These are phyloP conservation scores for Fusarium sp. DNA, from an alignment of 2,329 filamentous ascomycete species.

Conservation along the genomic window DNA sequence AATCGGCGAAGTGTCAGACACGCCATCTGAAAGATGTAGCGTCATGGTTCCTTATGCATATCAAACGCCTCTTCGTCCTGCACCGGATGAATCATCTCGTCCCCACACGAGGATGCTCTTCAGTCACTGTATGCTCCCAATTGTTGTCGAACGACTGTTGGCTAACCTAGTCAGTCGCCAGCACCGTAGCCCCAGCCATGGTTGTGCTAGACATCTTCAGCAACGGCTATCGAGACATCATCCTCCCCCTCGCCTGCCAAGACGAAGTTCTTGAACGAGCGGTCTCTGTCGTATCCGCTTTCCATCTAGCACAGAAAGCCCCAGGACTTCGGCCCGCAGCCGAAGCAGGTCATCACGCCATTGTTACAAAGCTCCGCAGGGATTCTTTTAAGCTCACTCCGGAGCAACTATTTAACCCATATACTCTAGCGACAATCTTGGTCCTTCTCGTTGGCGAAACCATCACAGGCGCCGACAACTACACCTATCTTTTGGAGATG, in stretches of 20 bases:
- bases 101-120: constrained; percentile 51
- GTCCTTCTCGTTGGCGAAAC: constrained; percentile 56
- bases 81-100: constrained; percentile 41
- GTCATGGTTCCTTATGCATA: constrained; percentile 8
- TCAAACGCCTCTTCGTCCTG: constrained; percentile 27
- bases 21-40: background rate
- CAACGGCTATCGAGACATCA: constrained; percentile 54
- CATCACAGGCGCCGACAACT: constrained; percentile 54
- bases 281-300: constrained; percentile 54
- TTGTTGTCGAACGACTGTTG: too few species aligned
- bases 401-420: constrained; percentile 50
- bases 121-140: constrained; percentile 46
- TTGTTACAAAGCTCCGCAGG: constrained; percentile 50
- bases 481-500: constrained; percentile 51
- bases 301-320: constrained; percentile 50
- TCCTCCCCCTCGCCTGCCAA: constrained; percentile 54
- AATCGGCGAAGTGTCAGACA: background rate
- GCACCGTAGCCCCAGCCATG: constrained; percentile 53
- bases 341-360: constrained; percentile 49
- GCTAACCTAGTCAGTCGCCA: constrained; percentile 45
- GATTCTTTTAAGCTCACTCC: constrained; percentile 46
- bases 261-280: constrained; percentile 51
- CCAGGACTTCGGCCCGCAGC: constrained; percentile 48
- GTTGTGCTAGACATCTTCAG: constrained; percentile 50
- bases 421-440: constrained; percentile 52